A percentile compares a stretch with the other conserved stretches of the same genome.
These are phyloP conservation scores for Porcisia deanei DNA, from an alignment of 208 protist species.

Conservation along the genomic window DNA sequence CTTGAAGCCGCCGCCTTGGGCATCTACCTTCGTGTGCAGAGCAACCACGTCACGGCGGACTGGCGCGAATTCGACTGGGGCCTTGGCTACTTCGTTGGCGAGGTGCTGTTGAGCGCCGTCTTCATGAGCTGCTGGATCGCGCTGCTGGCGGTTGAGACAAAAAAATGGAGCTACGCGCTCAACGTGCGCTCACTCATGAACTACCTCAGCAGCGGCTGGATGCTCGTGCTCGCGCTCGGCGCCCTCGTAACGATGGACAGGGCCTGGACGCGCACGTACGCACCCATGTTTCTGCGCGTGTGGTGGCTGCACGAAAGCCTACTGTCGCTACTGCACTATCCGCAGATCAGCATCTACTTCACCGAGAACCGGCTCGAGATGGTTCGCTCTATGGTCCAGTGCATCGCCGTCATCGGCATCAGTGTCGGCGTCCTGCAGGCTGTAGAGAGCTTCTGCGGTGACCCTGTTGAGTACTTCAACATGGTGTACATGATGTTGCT, in stretches of 20 bases:
- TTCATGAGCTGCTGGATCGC: constrained; percentile 34
- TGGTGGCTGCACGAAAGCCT: constrained; percentile 47
- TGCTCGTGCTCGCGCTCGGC: constrained; percentile 32
- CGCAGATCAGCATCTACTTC: constrained; percentile 39
- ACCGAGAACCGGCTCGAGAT: constrained; percentile 42
- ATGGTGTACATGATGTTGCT: constrained; percentile 46
- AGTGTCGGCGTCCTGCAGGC: constrained; percentile 42
- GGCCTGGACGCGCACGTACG: constrained; percentile 32
- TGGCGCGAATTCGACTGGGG: constrained; percentile 36
- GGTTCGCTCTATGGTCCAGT: constrained; percentile 38
- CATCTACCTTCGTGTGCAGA: constrained; percentile 33
- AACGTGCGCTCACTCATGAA: constrained; percentile 39
- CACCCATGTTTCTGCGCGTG: constrained; percentile 43
- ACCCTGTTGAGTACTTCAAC: constrained; percentile 41
- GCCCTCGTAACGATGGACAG: constrained; percentile 21
- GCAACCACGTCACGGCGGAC: constrained; percentile 8
- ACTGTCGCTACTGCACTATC: constrained; percentile 35
- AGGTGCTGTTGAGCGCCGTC: constrained; percentile 32
- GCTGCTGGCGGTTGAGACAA: constrained; percentile 29
- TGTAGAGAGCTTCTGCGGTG: constrained; percentile 38
- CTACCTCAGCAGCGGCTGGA: constrained; percentile 32
- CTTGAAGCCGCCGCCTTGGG: constrained; percentile 35
- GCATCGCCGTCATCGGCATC: constrained; percentile 45
- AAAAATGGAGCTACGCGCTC: constrained; percentile 32
- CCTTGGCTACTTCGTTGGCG: constrained; percentile 27